Evolutionary conservation across 306 rosid genomes (phyloP), one percentile per base, ranked within the genome.

Genomic region (Prosopis cineraria): DNA sequence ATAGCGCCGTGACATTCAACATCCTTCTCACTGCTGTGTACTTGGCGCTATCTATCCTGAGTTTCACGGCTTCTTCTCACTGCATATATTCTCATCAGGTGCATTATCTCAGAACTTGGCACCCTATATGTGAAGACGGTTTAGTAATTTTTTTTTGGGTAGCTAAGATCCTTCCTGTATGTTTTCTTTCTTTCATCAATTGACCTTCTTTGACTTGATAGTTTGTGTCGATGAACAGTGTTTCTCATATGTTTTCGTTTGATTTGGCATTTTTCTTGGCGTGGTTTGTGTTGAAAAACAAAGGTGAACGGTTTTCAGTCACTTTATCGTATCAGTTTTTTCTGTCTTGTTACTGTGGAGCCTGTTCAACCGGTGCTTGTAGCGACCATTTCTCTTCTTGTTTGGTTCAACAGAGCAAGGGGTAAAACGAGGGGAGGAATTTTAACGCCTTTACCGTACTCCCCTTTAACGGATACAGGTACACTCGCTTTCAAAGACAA

Each of bases 11-110:
- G 20, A 34, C 36, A 73, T 30, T 50, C 40, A 67, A 41, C 41
- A 53, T 67, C 11, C 10, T 17, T 7, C 0, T 27, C 0, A 10
- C 16, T 33, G 64, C 1, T 52, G 47, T n/a, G 14, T 47, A 3
- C 14, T 27, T 68, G 97, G 91, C 94, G 94, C 93, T 91, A 87
- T 91, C 97, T 16, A 91, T 91, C 97, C 94, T 91, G 94, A 84
- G 97, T 89, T 89, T 85, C 83, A 83, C 6, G 40, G 93, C 20
- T 85, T 91, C 87, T 85, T 88, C 87, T 58, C 88, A 76, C 90
- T 87, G 37, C 48, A 19, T 36, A 41, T 31, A 6, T 31, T 48
- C 9, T 27, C 41, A n/a, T 16, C 14, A 52, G 58, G 37, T 66
- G 27, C 73, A 75, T 25, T 10, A 24, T 11, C 34, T 10, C 7